Percentiles rank a stretch among this genome's conserved stretches.
These are phyloP conservation scores for Cladorrhinum samala DNA, from an alignment of 495 filamentous ascomycete genomes.

Conservation along the genomic window DNA sequence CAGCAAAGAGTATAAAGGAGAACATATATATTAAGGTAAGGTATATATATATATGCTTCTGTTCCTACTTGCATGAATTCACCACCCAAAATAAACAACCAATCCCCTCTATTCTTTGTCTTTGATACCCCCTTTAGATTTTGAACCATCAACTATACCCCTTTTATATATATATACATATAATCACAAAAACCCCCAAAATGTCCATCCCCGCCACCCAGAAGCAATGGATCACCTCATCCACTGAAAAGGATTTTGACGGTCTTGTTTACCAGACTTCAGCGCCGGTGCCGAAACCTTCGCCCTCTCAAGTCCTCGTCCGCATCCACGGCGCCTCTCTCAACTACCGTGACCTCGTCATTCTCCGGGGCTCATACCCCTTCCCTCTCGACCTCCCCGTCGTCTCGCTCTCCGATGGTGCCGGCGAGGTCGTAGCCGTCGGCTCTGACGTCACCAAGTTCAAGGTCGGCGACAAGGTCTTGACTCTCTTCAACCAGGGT, in stretches of 20 bases:
- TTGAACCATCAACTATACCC: not conserved
- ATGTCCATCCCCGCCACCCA: constrained; percentile 40
- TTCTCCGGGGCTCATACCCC: constrained; percentile 49
- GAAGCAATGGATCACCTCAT: constrained; percentile 60
- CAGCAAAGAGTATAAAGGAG: too few species aligned
- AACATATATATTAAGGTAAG: too few species aligned
- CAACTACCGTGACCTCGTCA: constrained; percentile 79
- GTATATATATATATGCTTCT: too few species aligned
- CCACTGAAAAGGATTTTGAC: constrained; percentile 53
- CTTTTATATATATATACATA: not conserved
- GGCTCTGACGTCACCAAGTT: constrained; percentile 62
- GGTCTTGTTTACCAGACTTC: constrained; percentile 48
- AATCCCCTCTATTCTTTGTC: not conserved
- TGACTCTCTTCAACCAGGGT: constrained; percentile 73
- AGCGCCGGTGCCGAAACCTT: constrained; percentile 51
- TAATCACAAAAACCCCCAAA: constrained; percentile 1
- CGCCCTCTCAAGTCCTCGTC: constrained; percentile 67
- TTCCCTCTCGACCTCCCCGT: constrained; percentile 55
- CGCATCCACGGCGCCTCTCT: constrained; percentile 68
- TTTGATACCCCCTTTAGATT: not conserved
- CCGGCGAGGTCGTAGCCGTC: constrained; percentile 63
- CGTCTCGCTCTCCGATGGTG: constrained; percentile 70
- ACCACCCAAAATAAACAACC: not conserved
- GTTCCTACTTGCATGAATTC: too few species aligned
- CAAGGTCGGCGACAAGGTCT: constrained; percentile 64